A percentile compares a stretch with the other conserved stretches of the same genome.
These are phyloP conservation scores for Stagonosporopsis tanaceti DNA, from an alignment of 2,329 filamentous ascomycete species.

Conservation along the genomic window DNA sequence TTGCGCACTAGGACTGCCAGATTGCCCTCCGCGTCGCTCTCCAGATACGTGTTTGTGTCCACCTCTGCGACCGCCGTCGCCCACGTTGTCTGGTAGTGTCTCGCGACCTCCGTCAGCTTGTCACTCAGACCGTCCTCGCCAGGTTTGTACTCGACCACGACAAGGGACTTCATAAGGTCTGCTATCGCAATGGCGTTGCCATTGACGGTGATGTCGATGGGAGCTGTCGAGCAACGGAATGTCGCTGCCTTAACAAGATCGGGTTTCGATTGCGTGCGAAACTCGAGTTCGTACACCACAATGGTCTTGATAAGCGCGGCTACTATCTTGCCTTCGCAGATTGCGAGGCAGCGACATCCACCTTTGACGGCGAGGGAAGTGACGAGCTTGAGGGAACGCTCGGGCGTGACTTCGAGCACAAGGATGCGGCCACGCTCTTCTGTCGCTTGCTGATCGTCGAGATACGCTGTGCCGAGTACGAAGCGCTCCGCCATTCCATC, in stretches of 20 bases:
- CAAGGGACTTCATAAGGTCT: constrained; percentile 93
- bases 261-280: constrained; percentile 61
- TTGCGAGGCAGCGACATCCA: constrained; percentile 79
- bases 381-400: constrained; percentile 76
- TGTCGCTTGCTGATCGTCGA: constrained; percentile 66
- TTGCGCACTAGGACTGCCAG: constrained; percentile 82
- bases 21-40: constrained; percentile 88
- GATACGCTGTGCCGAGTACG: constrained; percentile 85
- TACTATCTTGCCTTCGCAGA: constrained; percentile 77
- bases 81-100: constrained; percentile 85
- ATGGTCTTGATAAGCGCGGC: constrained; percentile 88
- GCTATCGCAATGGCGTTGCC: constrained; percentile 81
- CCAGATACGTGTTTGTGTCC: constrained; percentile 77
- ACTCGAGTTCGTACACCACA: constrained; percentile 65
- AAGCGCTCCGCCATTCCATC: constrained; percentile 75
- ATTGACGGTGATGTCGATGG: constrained; percentile 79
- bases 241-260: constrained; percentile 74
- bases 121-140: constrained; percentile 65
- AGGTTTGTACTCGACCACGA: constrained; percentile 75
- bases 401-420: constrained; percentile 80
- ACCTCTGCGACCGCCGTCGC: constrained; percentile 78
- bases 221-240: constrained; percentile 83
- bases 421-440: constrained; percentile 76
- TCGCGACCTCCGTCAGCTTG: constrained; percentile 74
- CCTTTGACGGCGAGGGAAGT: constrained; percentile 75